These are phyloP conservation scores for Colletotrichum truncatum DNA, from an alignment of 2,329 filamentous ascomycete genomes.

Conservation along the genomic window DNA sequence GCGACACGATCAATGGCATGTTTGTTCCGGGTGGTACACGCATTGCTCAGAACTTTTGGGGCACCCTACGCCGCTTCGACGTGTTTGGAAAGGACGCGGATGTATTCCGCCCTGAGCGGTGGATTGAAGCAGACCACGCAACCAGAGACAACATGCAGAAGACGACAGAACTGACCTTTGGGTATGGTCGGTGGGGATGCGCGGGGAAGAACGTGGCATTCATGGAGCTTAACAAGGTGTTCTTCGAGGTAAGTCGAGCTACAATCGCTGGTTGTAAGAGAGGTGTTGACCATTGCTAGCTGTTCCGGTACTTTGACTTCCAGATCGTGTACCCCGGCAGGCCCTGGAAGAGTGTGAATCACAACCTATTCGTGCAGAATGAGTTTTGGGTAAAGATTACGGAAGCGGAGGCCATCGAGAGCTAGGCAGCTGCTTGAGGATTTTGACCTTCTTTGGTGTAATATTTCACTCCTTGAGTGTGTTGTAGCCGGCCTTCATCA, in stretches of 20 bases:
- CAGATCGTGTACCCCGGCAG: conserved; percentile 36
- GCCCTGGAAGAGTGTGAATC: conserved; percentile 42
- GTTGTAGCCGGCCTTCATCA: too few species aligned
- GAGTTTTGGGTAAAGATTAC: conserved; percentile 35
- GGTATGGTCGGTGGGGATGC: conserved; percentile 41
- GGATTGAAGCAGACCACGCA: conserved; percentile 48
- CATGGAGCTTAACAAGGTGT: conserved; percentile 53
- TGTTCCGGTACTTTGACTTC: conserved; percentile 38
- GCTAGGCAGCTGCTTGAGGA: neutral
- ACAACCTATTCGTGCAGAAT: conserved; percentile 38
- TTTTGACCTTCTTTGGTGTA: too few species aligned
- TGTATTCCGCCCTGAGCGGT: conserved; percentile 57
- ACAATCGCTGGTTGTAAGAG: too few species aligned
- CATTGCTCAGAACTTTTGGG: conserved; percentile 47
- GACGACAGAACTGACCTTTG: conserved; percentile 47
- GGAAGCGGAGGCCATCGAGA: neutral
- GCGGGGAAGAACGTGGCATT: conserved; percentile 49
- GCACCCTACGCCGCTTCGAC: conserved; percentile 46
- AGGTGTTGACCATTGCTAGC: conserved; percentile 22
- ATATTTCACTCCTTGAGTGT: too few species aligned
- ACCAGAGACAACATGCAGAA: conserved; percentile 31
- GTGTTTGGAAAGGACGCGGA: conserved; percentile 50
- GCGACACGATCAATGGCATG: conserved; percentile 37
- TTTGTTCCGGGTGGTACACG: conserved; percentile 41
- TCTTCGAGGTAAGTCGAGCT: conserved; percentile 48